These are phyloP conservation scores for Psidium guajava DNA, from an alignment of 345 rosid species.

Conservation along the genomic window DNA sequence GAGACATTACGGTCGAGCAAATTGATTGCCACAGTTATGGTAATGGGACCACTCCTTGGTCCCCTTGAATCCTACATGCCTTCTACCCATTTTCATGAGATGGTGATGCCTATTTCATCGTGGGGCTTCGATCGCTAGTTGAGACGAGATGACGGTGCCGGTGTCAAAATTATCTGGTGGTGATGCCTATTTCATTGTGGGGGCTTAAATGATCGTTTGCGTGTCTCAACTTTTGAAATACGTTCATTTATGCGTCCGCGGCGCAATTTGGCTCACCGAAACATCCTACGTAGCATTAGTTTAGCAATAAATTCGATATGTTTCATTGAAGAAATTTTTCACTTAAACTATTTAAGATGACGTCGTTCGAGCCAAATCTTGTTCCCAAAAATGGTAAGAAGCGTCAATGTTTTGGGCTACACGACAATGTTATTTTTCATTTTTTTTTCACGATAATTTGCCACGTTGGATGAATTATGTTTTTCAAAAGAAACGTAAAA, in stretches of 20 bases:
- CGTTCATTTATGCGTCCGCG: neutral
- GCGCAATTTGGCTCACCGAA: rapidly evolving
- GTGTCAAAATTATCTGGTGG: neutral
- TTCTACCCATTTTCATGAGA: neutral
- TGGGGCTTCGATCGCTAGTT: neutral
- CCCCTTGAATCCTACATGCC: neutral
- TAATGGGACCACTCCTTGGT: neutral
- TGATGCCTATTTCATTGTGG: no score
- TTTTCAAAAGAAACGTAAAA: neutral
- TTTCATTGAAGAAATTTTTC: neutral
- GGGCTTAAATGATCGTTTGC: neutral
- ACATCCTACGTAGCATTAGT: neutral
- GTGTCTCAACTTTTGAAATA: neutral
- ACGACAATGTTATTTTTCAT: neutral
- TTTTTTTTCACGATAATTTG: neutral
- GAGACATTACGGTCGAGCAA: neutral
- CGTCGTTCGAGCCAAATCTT: neutral
- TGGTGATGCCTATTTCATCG: neutral
- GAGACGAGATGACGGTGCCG: neutral
- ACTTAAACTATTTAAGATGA: neutral
- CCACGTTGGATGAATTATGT: neutral
- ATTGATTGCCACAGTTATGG: neutral
- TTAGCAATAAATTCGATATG: neutral
- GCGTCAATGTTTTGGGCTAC: neutral
- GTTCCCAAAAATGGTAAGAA: neutral